These are phyloP conservation scores for Coniochaeta sp. DNA, from an alignment of 2,329 filamentous ascomycete species.

Conservation along the genomic window DNA sequence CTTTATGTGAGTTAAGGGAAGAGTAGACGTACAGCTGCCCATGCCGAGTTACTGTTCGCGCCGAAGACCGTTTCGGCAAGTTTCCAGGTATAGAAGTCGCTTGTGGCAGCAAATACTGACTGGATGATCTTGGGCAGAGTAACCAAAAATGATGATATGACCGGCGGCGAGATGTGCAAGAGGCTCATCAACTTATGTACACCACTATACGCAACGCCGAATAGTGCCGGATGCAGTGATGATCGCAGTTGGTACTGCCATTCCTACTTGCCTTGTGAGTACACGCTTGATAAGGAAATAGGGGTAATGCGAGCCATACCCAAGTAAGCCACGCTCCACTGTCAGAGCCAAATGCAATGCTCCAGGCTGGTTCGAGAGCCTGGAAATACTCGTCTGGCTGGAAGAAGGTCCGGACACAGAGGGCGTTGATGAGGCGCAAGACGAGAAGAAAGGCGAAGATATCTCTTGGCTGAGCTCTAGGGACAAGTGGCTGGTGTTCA, in stretches of 20 bases:
- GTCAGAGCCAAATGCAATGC: slow-evolving; percentile 68
- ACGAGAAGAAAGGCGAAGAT: slow-evolving; percentile 42
- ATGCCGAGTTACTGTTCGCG: slow-evolving; percentile 51
- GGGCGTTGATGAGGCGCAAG: slow-evolving; percentile 73
- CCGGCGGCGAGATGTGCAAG: slow-evolving; percentile 44
- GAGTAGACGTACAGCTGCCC: slow-evolving; percentile 56
- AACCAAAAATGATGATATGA: slow-evolving; percentile 60
- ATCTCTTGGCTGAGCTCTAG: slow-evolving; percentile 24
- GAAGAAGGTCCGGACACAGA: slow-evolving; percentile 82
- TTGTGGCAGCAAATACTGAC: slow-evolving; percentile 66
- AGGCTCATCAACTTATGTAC: slow-evolving; percentile 49
- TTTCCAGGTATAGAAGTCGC: slow-evolving; percentile 85
- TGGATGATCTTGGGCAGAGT: slow-evolving; percentile 70
- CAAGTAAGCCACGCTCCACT: slow-evolving; percentile 92
- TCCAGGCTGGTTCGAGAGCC: slow-evolving; percentile 89
- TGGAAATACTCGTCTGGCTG: slow-evolving; percentile 98
- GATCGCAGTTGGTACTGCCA: slow-evolving; percentile 85
- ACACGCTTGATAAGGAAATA: neutral
- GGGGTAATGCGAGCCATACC: slow-evolving; percentile 45
- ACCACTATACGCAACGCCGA: slow-evolving; percentile 65
- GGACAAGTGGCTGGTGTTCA: slow-evolving; percentile 8
- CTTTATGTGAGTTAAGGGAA: too few relatives aligned
- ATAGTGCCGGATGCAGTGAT: slow-evolving; percentile 83
- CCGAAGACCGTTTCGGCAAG: slow-evolving; percentile 71
- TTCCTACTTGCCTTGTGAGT: slow-evolving; percentile 52